Evolutionary conservation across 352 stramenopile genomes (phyloP).

Genomic region (Pythium chondricola): DNA sequence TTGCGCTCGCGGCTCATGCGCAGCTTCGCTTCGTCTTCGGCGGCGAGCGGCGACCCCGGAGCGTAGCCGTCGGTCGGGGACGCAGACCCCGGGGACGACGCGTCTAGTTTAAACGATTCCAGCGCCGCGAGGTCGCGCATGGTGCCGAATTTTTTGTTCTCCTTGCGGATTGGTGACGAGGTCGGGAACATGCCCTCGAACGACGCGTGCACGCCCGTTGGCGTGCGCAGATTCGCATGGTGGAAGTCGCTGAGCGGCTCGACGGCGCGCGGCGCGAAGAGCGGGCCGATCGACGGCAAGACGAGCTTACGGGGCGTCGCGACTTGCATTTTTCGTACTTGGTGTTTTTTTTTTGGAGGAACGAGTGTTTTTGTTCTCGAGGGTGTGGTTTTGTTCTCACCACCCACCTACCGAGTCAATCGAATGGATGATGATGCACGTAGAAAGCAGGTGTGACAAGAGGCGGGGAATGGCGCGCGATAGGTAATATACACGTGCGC

Average conservation of each 20-base stretch:
- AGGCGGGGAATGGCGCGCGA: background rate
- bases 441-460: background rate
- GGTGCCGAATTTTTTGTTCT: constrained; percentile 13
- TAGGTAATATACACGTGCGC: background rate
- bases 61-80: constrained; percentile 2
- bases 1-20: constrained; percentile 72
- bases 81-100: constrained; percentile 4
- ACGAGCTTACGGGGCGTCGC: constrained; percentile 33
- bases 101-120: constrained; percentile 31
- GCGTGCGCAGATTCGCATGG: constrained; percentile 34
- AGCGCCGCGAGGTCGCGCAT: constrained; percentile 22
- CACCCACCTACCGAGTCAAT: background rate
- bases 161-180: constrained; percentile 65
- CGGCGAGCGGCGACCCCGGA: too few relatives aligned
- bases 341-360: background rate
- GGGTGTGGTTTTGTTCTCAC: background rate
- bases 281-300: constrained; percentile 46
- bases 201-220: constrained; percentile 41
- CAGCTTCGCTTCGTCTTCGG: constrained; percentile 56
- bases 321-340: constrained; percentile 35
- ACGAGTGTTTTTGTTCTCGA: constrained; percentile 3
- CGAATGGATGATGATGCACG: background rate
- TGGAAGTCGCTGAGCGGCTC: constrained; percentile 26
- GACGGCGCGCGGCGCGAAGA: constrained; percentile 27
- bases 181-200: constrained; percentile 31